A percentile compares a stretch with the other conserved stretches of the same genome.
These are phyloP conservation scores for Lentinula aciculospora DNA, from an alignment of 768 basidiomycete species.

Conservation along the genomic window DNA sequence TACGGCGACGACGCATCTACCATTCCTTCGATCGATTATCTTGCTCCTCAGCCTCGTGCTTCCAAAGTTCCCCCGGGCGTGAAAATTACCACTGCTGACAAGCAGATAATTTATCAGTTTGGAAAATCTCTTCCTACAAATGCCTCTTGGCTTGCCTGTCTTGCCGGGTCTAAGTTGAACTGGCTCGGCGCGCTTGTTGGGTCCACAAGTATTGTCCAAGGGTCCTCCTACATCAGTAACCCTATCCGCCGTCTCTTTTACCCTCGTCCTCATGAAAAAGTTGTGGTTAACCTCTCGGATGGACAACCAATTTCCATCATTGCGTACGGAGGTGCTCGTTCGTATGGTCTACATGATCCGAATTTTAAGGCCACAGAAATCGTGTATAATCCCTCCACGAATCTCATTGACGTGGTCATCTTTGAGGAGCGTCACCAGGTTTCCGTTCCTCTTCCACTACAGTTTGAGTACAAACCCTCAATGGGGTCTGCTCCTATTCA, in stretches of 20 bases:
- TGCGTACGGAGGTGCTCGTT: conserved; percentile 76
- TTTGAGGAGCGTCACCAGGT: conserved; percentile 77
- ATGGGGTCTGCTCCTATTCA: conserved; percentile 91
- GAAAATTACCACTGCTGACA: conserved; percentile 32
- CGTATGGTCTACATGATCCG: conserved; percentile 64
- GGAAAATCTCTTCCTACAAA: conserved; percentile 50
- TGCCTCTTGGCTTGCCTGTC: conserved; percentile 73
- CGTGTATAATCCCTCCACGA: conserved; percentile 44
- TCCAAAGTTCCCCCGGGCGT: conserved; percentile 35
- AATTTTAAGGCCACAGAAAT: conserved; percentile 84
- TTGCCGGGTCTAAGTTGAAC: conserved; percentile 75
- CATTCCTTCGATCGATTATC: conserved; percentile 83
- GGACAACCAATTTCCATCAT: conserved; percentile 51
- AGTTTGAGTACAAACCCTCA: conserved; percentile 83
- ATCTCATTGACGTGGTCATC: conserved; percentile 64
- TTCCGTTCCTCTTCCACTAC: conserved; percentile 74
- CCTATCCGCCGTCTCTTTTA: conserved; percentile 82
- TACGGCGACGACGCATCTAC: conserved; percentile 72
- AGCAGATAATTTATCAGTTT: conserved; percentile 44
- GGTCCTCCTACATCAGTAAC: conserved; percentile 80
- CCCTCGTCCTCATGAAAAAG: conserved; percentile 75
- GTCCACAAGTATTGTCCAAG: conserved; percentile 83
- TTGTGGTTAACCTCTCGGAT: conserved; percentile 51
- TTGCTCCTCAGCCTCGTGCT: conserved; percentile 42
- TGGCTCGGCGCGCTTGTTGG: conserved; percentile 87